A percentile compares a stretch with the other conserved stretches of the same genome.
Evolutionary conservation across 345 rosid species (phyloP).

Genomic region (Melastoma malabathricum): DNA sequence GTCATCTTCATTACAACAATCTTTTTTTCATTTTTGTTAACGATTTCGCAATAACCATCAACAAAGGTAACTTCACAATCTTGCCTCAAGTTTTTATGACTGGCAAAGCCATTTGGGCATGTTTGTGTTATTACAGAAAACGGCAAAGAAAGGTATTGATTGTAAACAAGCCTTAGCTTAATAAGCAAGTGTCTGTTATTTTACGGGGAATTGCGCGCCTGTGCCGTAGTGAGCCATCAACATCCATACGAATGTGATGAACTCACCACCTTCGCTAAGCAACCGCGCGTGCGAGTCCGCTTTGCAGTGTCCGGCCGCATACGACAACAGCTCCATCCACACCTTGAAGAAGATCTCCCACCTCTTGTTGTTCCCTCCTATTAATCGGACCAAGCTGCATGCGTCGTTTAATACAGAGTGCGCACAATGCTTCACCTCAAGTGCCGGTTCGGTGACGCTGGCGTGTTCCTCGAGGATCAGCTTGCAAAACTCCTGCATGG

Average conservation of each 20-base stretch:
- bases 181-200: too few relatives aligned
- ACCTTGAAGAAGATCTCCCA: background rate
- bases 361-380: background rate
- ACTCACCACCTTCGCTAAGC: background rate
- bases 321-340: background rate
- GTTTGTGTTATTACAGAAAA: too few relatives aligned
- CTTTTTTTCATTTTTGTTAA: too few relatives aligned
- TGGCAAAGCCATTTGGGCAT: too few relatives aligned
- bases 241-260: background rate
- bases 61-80: too few relatives aligned
- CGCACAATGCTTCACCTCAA: background rate
- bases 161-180: too few relatives aligned
- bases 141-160: too few relatives aligned
- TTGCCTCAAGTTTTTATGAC: too few relatives aligned
- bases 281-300: background rate
- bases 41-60: too few relatives aligned
- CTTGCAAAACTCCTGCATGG: background rate
- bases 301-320: slow-evolving; percentile 3
- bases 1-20: too few relatives aligned
- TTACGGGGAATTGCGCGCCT: too few relatives aligned
- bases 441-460: too few relatives aligned
- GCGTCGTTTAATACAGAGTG: background rate
- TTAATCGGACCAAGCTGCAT: background rate
- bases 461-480: background rate
- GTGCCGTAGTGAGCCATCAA: background rate